Base-by-base conservation (phyloP, 2,329 filamentous ascomycete genomes). In the Epicoccum nigrum region DNA sequence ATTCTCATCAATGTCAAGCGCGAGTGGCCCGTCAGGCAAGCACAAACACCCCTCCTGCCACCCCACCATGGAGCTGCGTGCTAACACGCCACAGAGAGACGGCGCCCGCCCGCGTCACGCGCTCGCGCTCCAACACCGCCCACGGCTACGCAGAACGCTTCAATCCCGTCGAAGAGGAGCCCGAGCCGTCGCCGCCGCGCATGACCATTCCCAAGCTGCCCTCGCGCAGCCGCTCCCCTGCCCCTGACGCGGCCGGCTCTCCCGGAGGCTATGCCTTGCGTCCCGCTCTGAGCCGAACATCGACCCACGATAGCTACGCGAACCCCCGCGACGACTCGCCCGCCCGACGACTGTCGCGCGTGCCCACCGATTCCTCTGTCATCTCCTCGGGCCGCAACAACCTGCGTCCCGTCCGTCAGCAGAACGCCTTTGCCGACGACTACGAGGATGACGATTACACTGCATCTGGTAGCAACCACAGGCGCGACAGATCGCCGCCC, bases 1-100 rank as follows among this genome's bases (percentile, higher is more conserved):
- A 89, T 95, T 60, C 83, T 97, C 46, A 60, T 87, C 56, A 83
- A 85, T 59, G 72, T 89, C 57, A 88, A 84, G 77, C 81, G 81
- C 62, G 85, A 89, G 55, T 89, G 87, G 86, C 86, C 86, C 52
- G 81, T 79, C 64, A 79, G 77, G 84, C 86, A 74, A 70, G 79
- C 30, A 55, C 9, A 25, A 25, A 2, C 23, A 25, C 13, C 15
- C 8, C 8, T 28, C 38, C 5, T 15, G 32, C 38, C 21, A 20
- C 21, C 7, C 4, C 4, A 28, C 4, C 21, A 16, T 33, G 19
- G 33, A 1, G 23, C 11, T 15, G n/a, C 3, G 8, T 35, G 45
- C 62, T 69, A 51, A 70, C 60, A 40, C 31, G 21, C 34, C 17
- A 32, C 60, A 70, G 68, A 54, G 65, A 72, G 47, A 54, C 68